Base-by-base conservation (phyloP, 2,329 filamentous ascomycete genomes). In the Dactylellina cionopaga region DNA sequence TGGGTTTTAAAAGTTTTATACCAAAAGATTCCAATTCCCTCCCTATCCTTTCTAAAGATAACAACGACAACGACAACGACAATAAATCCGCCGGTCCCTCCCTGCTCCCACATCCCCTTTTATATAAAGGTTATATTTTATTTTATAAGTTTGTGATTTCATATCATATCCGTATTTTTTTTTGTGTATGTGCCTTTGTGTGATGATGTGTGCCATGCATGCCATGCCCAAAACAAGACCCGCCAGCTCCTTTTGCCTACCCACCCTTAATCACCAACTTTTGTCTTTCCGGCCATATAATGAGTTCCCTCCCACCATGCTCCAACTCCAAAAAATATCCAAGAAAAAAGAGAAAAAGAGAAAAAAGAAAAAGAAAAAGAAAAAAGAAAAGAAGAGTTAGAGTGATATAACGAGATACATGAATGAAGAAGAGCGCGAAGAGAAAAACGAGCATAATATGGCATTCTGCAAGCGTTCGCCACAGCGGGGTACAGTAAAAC, bases 271-370 rank as follows among this genome's bases (percentile, higher is more conserved):
- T 65, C 66, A 55, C 68, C 59, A 72, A 72, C 68, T 72, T 72
- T 72, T 72, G 52, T 72, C 68, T 72, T 72, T 65, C 68, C 68
- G 51, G 68, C 68, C 55, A 65, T 58, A 72, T 65, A 72, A 72
- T 65, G 68, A 72, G 68, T 59, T 68, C 68, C 68, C 68, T 72
- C 68, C 68, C 68, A 72, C 68, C 68, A 55, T 65, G 68, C 68
- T 72, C 68, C 68, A 63, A 72, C 68, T 72, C 68, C 68, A 55
- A 64, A 49, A 55, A 71, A 70, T 51, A 63, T 22, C 15, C 6
- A 54, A 24, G 17, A 49, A n/a, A 29, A 22, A 43, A 47, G 31
- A 59, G 22, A 46, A 25, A 22, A 27, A 43, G 19, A 35, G 4
- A 25, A 33, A 44, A 13, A 59, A 22, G 7, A 22, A 33, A 43